Base-by-base conservation (phyloP, 2,329 filamentous ascomycete species). In the Calonectria crousiana region DNA sequence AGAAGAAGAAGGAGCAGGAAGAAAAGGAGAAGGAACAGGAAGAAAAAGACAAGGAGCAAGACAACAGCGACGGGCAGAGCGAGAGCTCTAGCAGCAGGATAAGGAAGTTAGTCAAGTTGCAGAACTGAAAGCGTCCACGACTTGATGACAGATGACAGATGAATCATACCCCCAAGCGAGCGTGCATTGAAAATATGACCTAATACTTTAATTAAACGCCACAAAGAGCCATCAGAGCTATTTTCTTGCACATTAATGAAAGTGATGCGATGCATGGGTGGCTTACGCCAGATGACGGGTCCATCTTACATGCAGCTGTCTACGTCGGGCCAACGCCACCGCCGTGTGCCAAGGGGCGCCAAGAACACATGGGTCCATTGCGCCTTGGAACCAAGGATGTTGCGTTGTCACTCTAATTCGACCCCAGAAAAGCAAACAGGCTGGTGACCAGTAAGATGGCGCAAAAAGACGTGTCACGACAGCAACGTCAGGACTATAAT, bases 1-100 rank as follows among this genome's bases (percentile, higher is more conserved):
- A 87, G 78, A 88, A 88, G 76, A 77, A 81, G 71, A 78, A 82
- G 36, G 79, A 80, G 66, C 74, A 79, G 13, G 78, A 80, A 23
- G 76, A 79, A 30, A 69, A 79, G 44, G 68, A 77, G 26, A 68
- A 71, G 28, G 56, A 62, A 8, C 67, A 64, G 2, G 68, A 69
- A 13, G 70, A 74, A 16, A 76, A 67, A 14, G 75, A 73, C 34
- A 66, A 77, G 8, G 75, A 77, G 16, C 64, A 36, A 18, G 52
- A 69, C 36, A 68, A 41, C 23, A 64, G 67, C n/a, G 71, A 73
- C 36, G 38, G 36, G n/a, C 38, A 67, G 18, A 71, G 69, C 23
- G 49, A 49, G 28, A 71, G 69, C 51, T 66, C 68, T 26, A 71
- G 51, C 60, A 44, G 34, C n/a, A 62, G 36, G 36, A 47, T 68